Evolutionary conservation across 2,329 filamentous ascomycete genomes (phyloP).

Genomic region (Tolypocladium nubicola): DNA sequence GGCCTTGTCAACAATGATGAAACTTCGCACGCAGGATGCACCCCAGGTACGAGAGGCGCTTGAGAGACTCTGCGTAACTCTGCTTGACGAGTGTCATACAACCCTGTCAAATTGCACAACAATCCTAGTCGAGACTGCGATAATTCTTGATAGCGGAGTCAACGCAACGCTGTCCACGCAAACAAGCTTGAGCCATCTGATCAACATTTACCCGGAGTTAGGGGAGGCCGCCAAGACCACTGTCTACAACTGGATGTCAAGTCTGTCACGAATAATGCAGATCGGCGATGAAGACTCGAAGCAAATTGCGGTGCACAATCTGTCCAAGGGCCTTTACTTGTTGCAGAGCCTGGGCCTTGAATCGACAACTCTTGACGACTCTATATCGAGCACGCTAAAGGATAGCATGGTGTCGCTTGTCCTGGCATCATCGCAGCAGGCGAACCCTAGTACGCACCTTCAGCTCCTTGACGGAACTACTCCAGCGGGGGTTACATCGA

Average conservation of each 20-base stretch:
- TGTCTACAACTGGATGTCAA: conserved; percentile 71
- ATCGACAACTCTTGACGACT: conserved; percentile 55
- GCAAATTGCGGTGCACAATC: conserved; percentile 58
- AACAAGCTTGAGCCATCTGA: conserved; percentile 49
- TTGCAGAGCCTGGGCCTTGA: conserved; percentile 53
- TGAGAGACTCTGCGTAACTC: conserved; percentile 57
- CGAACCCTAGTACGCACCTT: conserved; percentile 11
- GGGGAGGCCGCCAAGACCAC: conserved; percentile 56
- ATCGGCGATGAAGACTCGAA: conserved; percentile 73
- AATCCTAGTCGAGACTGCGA: conserved; percentile 71
- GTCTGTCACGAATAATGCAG: conserved; percentile 75
- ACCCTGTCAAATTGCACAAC: conserved; percentile 59
- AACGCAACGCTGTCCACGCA: conserved; percentile 27
- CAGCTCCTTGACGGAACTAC: conserved; percentile 15
- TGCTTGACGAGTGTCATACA: conserved; percentile 69
- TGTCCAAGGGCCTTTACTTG: conserved; percentile 63
- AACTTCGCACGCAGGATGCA: conserved; percentile 60
- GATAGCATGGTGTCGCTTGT: conserved; percentile 54
- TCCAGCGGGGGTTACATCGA: conserved; percentile 5
- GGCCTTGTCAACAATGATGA: conserved; percentile 67
- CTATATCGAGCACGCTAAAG: conserved; percentile 57
- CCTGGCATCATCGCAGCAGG: conserved; percentile 12
- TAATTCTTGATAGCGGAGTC: conserved; percentile 52
- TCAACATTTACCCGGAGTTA: conserved; percentile 51
- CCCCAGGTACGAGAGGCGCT: conserved; percentile 58